Evolutionary conservation across 2,329 filamentous ascomycete species (phyloP), one percentile per base, ranked within the genome.

Genomic region (Ceratocystis diversiconidia): DNA sequence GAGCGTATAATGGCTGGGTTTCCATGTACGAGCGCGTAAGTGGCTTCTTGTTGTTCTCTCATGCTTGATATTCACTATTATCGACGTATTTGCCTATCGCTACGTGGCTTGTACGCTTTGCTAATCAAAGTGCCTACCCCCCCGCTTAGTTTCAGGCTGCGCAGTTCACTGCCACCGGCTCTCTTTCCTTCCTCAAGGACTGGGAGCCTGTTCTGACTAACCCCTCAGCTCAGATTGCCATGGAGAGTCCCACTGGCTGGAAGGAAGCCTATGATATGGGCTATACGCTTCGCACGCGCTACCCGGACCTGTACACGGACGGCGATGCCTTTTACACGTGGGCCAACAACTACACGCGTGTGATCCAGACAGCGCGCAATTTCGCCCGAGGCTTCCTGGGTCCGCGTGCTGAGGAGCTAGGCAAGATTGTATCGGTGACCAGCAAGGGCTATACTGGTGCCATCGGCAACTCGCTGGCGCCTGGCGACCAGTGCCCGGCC

Each of bases 271-370:
- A 79, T 50, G 80, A 82, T 66, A 75, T 85, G 72, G 82, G 82
- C 5, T 80, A 82, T 65, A 75, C 75, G 2, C 75, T 83, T 62
- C 73, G 79, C 52, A 80, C 76, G 1, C 75, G 77, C 62, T 80
- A 80, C 65, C 77, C 78, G 0, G 72, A 79, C 46, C 76, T 87
- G 19, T 82, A 82, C 69, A 69, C 71, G 1, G 76, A 79, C 62
- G 77, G 78, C 5, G 75, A 78, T 4, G 71, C 75, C 7, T 86
- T 87, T 69, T 75, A 80, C 7, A 79, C 85, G 5, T 88, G 83
- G 82, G 79, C 83, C 19, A 88, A 88, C 71, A 81, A 84, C 69
- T 87, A 87, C 72, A 80, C 82, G 5, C 79, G 83, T 5, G 83
- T 85, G 0, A 75, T 86, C 10, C 82, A 87, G 71, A 85, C 83